These are phyloP conservation scores for Myxozyma vanderwaltii DNA, from an alignment of 805 yeast genomes.

Conservation along the genomic window DNA sequence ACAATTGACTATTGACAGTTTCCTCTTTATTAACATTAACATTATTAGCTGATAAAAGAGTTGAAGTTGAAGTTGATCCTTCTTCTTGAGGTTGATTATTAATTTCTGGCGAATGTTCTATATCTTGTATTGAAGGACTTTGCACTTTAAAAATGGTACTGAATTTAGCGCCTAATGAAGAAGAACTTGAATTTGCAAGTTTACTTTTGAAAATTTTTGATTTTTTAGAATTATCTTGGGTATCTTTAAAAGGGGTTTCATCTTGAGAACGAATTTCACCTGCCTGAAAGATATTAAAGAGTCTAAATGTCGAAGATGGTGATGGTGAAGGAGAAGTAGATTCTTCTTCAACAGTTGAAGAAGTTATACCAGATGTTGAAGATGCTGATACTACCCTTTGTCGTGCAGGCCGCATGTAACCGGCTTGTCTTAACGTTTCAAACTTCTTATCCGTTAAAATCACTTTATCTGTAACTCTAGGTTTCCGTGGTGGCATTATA, in stretches of 20 bases:
- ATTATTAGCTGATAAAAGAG: too few relatives aligned
- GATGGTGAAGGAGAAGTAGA: too few relatives aligned
- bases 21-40: too few relatives aligned
- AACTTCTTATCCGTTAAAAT: slow-evolving; percentile 2
- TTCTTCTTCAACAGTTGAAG: too few relatives aligned
- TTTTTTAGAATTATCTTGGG: too few relatives aligned
- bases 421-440: background rate
- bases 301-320: too few relatives aligned
- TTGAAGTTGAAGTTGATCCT: too few relatives aligned
- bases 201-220: background rate
- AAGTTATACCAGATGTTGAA: background rate
- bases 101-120: background rate
- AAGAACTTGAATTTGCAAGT: background rate
- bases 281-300: too few relatives aligned
- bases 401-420: background rate
- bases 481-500: background rate
- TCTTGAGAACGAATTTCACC: too few relatives aligned
- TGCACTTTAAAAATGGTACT: background rate
- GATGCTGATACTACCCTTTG: background rate
- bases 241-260: too few relatives aligned
- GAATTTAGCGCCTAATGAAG: background rate
- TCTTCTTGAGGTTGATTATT: too few relatives aligned
- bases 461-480: background rate
- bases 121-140: background rate
- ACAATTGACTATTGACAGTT: background rate